These are phyloP conservation scores for Pouteria glomerata DNA, from an alignment of 148 eudicot genomes.

Conservation along the genomic window DNA sequence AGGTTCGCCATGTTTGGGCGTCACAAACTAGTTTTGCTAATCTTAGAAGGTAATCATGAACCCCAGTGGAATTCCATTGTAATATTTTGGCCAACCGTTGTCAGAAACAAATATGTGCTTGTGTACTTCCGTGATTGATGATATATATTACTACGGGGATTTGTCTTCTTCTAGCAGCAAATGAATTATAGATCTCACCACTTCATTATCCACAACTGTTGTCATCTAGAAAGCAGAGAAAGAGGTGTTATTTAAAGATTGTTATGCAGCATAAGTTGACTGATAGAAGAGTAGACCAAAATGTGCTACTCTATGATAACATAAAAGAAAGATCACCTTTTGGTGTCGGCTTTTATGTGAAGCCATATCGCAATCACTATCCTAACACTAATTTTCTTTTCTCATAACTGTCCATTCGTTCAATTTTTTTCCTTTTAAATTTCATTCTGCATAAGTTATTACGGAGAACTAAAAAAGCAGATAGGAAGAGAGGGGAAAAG, in stretches of 20 bases:
- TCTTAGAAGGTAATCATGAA: not conserved
- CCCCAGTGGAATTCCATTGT: not conserved
- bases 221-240: slow-evolving; percentile 25
- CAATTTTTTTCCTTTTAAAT: not conserved
- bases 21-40: not conserved
- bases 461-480: no score
- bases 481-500: no score
- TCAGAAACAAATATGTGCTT: not conserved
- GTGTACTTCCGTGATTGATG: not conserved
- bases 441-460: not conserved
- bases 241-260: not conserved
- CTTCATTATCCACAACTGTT: slow-evolving; percentile 51
- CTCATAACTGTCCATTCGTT: no score
- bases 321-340: not conserved
- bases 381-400: not conserved
- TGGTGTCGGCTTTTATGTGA: not conserved
- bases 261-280: not conserved
- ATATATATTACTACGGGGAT: slow-evolving; percentile 19
- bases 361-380: not conserved
- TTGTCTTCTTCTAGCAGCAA: slow-evolving; percentile 79
- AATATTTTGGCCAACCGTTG: not conserved
- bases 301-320: no score
- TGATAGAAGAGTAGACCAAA: not conserved
- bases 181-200: slow-evolving; percentile 73
- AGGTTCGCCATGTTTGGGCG: not conserved